These are phyloP conservation scores for Pyrenochaeta sp. DNA, from an alignment of 2,329 filamentous ascomycete species.

Conservation along the genomic window DNA sequence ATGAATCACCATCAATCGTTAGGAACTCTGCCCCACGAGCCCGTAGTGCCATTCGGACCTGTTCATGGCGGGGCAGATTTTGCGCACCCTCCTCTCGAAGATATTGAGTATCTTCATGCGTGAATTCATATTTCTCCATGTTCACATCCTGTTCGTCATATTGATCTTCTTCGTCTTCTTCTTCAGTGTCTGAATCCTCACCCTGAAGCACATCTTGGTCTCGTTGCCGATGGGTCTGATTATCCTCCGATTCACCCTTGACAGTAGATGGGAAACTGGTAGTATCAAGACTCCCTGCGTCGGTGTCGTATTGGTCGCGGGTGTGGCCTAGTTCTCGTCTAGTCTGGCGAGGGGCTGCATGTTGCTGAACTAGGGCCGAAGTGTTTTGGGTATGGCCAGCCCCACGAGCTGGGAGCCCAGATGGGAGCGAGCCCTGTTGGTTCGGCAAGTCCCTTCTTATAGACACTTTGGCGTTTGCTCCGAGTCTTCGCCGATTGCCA, in stretches of 20 bases:
- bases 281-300: conserved; percentile 47
- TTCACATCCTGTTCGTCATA: conserved; percentile 10
- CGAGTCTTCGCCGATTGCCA: conserved; percentile 21
- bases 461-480: conserved; percentile 30
- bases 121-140: conserved; percentile 2
- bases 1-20: conserved; percentile 41
- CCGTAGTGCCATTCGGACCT: conserved; percentile 7
- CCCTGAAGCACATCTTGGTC: conserved; percentile 12
- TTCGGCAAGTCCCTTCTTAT: conserved; percentile 15
- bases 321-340: conserved; percentile 19
- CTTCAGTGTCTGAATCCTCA: conserved; percentile 14
- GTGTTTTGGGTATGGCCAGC: conserved; percentile 18
- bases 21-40: conserved; percentile 6
- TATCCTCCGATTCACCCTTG: conserved; percentile 21
- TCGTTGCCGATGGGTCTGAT: conserved; percentile 12
- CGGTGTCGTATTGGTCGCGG: conserved; percentile 45
- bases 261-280: conserved; percentile 35
- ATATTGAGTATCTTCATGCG: conserved; percentile 1
- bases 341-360: conserved; percentile 17
- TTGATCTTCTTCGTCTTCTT: conserved; percentile 14
- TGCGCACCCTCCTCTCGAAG: conserved; percentile 3
- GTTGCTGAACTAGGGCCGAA: conserved; percentile 18
- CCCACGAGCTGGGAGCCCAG: conserved; percentile 11
- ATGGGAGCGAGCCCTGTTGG: conserved; percentile 15
- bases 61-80: conserved; percentile 4